Evolutionary conservation across 208 protist genomes (phyloP).

Genomic region (Strigomonas culicis): DNA sequence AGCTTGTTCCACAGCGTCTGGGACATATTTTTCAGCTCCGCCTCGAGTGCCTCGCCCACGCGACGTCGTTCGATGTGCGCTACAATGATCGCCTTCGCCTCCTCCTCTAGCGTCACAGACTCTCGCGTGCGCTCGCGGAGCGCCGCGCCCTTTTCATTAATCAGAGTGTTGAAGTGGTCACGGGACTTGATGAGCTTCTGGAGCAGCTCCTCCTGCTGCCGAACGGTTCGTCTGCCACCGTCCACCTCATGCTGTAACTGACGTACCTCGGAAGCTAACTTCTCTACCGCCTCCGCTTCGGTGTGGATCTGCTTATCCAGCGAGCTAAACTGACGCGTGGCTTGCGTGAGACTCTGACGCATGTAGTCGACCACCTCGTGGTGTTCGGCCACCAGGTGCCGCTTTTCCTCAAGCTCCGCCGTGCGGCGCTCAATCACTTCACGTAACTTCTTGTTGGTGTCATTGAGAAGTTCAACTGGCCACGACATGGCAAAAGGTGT

Average conservation of each 20-base stretch:
- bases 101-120: constrained; percentile 25
- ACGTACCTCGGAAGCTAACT: constrained; percentile 10
- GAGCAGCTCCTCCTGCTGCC: background rate
- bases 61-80: constrained; percentile 27
- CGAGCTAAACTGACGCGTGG: constrained; percentile 21
- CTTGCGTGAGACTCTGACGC: constrained; percentile 27
- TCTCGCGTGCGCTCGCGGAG: constrained; percentile 20
- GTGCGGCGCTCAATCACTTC: constrained; percentile 32
- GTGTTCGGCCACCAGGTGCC: constrained; percentile 31
- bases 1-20: constrained; percentile 34
- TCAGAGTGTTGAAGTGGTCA: background rate
- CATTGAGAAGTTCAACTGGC: constrained; percentile 58
- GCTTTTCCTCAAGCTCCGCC: constrained; percentile 25
- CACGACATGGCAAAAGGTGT: constrained; percentile 38
- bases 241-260: constrained; percentile 6
- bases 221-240: background rate
- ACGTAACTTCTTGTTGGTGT: constrained; percentile 52
- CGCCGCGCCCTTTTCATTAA: constrained; percentile 9
- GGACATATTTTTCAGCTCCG: constrained; percentile 27
- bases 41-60: constrained; percentile 38
- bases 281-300: constrained; percentile 9
- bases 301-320: constrained; percentile 14
- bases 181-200: background rate
- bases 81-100: constrained; percentile 33
- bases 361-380: constrained; percentile 35